Evolutionary conservation across 2,329 filamentous ascomycete species (phyloP), one percentile per base, ranked within the genome.

Genomic region (Escovopsis sp.): DNA sequence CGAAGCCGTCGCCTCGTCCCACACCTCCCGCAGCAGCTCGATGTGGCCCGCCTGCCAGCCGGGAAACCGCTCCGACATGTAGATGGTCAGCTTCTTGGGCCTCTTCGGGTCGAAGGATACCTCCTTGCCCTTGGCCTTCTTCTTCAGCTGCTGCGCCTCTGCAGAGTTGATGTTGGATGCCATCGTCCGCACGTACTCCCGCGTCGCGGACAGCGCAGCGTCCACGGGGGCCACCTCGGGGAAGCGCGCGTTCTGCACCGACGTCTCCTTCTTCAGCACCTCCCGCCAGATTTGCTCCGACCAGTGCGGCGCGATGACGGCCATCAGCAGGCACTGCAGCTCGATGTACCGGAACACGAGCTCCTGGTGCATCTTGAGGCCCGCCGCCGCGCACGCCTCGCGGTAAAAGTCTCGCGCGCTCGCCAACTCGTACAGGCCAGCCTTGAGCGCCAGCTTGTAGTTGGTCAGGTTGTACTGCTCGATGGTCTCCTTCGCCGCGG

Each of bases 281-380:
- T 96, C 88, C 36, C 81, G 73, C 85, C 86, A 96, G 53, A 98
- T 76, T 59, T 93, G 81, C 54, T 98, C 90, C 32, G 84, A 69
- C 79, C 86, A 96, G 60, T 98, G 90, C 39, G 90, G 88, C 3
- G 88, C 79, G 42, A 96, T 77, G 35, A 86, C 81, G 3, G 79
- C 71, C 46, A 96, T 63, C 50, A 94, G 68, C 34, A 93, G 68
- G 31, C 82, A 77, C 57, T 94, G 88, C 15, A 92, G 68, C 60
- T 92, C 80, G 45, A 94, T 76, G 59, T 90, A 98, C 46, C 78
- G 73, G 47, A 73, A 62, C 23, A 88, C 69, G 10, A 92, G 65
- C 44, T 86, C 81, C 46, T 74, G 72, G 63, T 96, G 87, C 79
- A 96, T 88, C 48, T 81, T 78, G 43, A 90, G 72, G 33, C 80